Conservation (phyloP, 108 stramenopile genomes). For the Pseudonitzschia delicatissima region DNA sequence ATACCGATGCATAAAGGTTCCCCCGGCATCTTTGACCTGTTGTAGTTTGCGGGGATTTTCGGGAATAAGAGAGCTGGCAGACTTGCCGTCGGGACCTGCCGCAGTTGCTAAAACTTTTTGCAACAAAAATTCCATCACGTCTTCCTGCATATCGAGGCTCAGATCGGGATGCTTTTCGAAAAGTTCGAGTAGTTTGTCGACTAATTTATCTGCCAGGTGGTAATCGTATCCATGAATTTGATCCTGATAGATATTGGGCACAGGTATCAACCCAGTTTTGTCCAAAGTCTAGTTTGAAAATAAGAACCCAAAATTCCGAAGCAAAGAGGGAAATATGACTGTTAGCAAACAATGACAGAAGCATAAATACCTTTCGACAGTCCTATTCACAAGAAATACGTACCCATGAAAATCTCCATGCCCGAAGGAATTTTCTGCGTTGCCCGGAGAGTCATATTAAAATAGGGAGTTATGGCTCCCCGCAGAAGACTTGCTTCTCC, state of each 20-base stretch:
- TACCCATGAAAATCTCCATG: slow-evolving; percentile 54
- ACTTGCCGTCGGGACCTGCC: slow-evolving; percentile 53
- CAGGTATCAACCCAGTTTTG: slow-evolving; percentile 35
- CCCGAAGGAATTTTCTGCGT: slow-evolving; percentile 58
- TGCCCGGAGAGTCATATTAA: slow-evolving; percentile 60
- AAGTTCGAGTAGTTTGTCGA: slow-evolving; percentile 41
- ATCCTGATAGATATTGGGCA: slow-evolving; percentile 41
- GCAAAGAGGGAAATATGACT: background rate
- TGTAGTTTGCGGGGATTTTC: slow-evolving; percentile 52
- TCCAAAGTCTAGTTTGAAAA: slow-evolving; percentile 40
- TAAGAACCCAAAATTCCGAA: background rate
- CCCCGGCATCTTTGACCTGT: slow-evolving; percentile 54
- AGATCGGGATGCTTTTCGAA: slow-evolving; percentile 44
- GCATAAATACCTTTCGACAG: background rate
- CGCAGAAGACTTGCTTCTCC: slow-evolving; percentile 40
- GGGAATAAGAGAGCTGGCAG: slow-evolving; percentile 62
- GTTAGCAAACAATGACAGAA: background rate
- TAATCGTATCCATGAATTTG: slow-evolving; percentile 54
- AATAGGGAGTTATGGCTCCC: slow-evolving; percentile 63
- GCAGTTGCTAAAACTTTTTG: slow-evolving; percentile 59
- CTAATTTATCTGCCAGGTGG: slow-evolving; percentile 48
- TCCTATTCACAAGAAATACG: background rate
- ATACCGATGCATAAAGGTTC: slow-evolving; percentile 67
- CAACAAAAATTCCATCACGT: slow-evolving; percentile 69
- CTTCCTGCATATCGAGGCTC: slow-evolving; percentile 39